Evolutionary conservation across 208 protist genomes (phyloP), one percentile per base, ranked within the genome.

Genomic region (Crithidia thermophila): DNA sequence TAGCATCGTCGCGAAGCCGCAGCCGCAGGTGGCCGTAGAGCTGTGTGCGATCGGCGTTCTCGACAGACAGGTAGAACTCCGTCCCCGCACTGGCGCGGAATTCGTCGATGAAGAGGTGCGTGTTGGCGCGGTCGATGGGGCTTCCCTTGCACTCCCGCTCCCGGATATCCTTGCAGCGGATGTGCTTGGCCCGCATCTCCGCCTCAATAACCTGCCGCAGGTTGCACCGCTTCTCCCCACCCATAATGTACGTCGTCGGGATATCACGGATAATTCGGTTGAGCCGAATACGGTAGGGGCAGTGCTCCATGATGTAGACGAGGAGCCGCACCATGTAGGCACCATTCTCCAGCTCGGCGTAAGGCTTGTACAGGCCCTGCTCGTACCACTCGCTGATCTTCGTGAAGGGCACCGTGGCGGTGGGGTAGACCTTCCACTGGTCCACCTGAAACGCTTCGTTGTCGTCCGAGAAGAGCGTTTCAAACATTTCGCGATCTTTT

Each of bases 351-450:
- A 89, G 55, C 52, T 98, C 93, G 20, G 88, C 91, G 64, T 99
- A 99, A n/a, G 94, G 95, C 67, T 97, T 95, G 81, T 99, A 99
- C 28, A 75, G 71, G 2, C 97, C 97, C 61, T 91, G 91, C 57
- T 90, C 85, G 90, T 99, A 99, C 72, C 98, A 98, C 68, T 99
- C 95, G 47, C 97, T 97, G 67, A 98, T 93, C 58, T 91, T 93
- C n/a, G 99, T 99, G 72, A 98, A 99, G 23, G 99, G 94, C 42
- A 99, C 99, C 7, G 99, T 99, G 3, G 99, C 87, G 3, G 97
- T 99, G 30, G 99, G 99, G 84, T 99, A 99, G 5, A 99, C 82
- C 78, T 99, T 99, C 72, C 99, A 95, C 57, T 99, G 99, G 69
- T 99, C 99, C 18, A 98, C 89, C 66, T 99, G 93, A 66, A 99